Evolutionary conservation across 441 rosid species (phyloP).

Genomic region (Gossypium schwendimanii): DNA sequence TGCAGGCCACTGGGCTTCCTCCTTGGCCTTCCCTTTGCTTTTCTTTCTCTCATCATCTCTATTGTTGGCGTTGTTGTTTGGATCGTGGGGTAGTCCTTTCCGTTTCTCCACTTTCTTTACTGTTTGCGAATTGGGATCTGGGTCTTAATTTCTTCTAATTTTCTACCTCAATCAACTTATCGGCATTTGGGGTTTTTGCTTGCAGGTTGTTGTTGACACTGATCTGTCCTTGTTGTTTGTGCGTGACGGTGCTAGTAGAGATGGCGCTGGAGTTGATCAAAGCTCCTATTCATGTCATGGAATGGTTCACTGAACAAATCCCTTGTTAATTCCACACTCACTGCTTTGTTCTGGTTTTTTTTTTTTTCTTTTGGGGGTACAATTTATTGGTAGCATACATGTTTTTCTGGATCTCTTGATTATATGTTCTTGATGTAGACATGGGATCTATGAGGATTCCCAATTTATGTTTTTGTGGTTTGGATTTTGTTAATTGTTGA

Average conservation of each 20-base stretch:
- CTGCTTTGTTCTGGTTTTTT: background rate
- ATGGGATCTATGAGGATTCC: background rate
- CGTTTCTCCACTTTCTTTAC: background rate
- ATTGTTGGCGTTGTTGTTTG: slow-evolving; percentile 60
- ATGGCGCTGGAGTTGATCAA: slow-evolving; percentile 59
- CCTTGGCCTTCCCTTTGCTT: slow-evolving; percentile 78
- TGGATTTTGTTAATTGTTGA: background rate
- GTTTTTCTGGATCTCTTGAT: background rate
- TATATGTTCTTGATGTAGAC: background rate
- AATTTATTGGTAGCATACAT: background rate
- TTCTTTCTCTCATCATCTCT: slow-evolving; percentile 64
- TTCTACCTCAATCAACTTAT: background rate
- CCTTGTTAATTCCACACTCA: slow-evolving; percentile 34
- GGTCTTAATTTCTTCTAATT: background rate
- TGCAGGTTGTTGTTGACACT: slow-evolving; percentile 55
- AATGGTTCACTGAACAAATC: slow-evolving; percentile 61
- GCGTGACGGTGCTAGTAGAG: slow-evolving; percentile 56
- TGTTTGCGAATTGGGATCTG: slow-evolving; percentile 5
- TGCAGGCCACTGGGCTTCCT: slow-evolving; percentile 85
- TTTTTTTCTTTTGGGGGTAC: background rate
- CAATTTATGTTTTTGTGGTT: no score
- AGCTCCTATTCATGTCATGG: slow-evolving; percentile 66
- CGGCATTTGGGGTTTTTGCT: background rate
- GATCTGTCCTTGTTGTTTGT: slow-evolving; percentile 52
- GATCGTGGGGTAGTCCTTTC: slow-evolving; percentile 65